These are phyloP conservation scores for Collybia mongolica DNA, from an alignment of 768 basidiomycete species.

Conservation along the genomic window DNA sequence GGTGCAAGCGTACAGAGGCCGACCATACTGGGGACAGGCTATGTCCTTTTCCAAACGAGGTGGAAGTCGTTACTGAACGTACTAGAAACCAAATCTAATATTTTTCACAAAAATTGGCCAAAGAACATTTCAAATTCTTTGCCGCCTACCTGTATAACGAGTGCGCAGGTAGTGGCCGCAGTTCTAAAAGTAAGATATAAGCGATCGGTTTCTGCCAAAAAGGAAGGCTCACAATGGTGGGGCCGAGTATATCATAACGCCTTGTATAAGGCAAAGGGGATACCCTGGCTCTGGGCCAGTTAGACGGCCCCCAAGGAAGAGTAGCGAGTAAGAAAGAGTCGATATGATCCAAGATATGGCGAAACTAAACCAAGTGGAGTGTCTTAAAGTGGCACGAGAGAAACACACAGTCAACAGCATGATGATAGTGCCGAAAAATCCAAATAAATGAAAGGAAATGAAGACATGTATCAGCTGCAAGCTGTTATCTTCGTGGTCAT, in stretches of 20 bases:
- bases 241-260: constrained; percentile 22
- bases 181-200: constrained; percentile 8
- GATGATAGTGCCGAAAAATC: constrained; percentile 19
- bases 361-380: constrained; percentile 28
- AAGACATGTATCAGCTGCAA: constrained; percentile 16
- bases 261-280: constrained; percentile 22
- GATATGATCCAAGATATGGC: constrained; percentile 27
- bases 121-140: not conserved
- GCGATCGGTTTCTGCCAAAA: not conserved
- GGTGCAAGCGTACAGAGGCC: constrained; percentile 2
- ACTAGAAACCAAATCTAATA: constrained; percentile 20
- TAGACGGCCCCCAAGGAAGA: constrained; percentile 21
- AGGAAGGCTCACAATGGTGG: constrained; percentile 8
- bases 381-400: constrained; percentile 17
- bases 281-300: constrained; percentile 11
- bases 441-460: constrained; percentile 21
- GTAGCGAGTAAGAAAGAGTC: constrained; percentile 23
- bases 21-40: not conserved
- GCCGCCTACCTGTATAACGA: constrained; percentile 15
- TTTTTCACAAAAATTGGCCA: not conserved
- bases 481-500: not conserved
- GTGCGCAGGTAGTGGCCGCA: constrained; percentile 20
- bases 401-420: constrained; percentile 19
- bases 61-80: constrained; percentile 9
- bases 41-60: not conserved